A percentile compares a stretch with the other conserved stretches of the same genome.
Evolutionary conservation across 2,329 filamentous ascomycete species (phyloP).

Genomic region (Microdochium trichocladiopsis): DNA sequence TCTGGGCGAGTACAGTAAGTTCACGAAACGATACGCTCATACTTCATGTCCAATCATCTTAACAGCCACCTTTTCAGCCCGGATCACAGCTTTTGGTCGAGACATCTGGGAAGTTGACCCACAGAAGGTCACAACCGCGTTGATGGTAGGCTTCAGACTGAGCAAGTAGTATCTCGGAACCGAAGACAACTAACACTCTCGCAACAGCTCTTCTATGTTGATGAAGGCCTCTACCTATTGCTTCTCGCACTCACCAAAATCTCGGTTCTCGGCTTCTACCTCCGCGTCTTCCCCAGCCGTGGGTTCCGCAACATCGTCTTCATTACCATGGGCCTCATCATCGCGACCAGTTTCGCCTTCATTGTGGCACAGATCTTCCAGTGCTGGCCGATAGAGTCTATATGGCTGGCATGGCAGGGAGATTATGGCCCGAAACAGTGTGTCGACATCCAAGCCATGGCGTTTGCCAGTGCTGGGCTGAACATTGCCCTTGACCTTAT

Average conservation of each 20-base stretch:
- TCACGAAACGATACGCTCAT: not conserved
- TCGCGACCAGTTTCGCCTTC: conserved; percentile 16
- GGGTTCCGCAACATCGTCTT: conserved; percentile 16
- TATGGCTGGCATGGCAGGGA: conserved; percentile 25
- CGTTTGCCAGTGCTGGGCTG: conserved; percentile 18
- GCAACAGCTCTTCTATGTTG: conserved; percentile 22
- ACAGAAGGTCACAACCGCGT: conserved; percentile 16
- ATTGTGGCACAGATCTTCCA: conserved; percentile 27
- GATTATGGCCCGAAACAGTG: conserved; percentile 15
- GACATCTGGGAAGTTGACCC: conserved; percentile 27
- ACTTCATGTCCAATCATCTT: conserved; percentile 8
- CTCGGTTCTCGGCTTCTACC: conserved; percentile 22
- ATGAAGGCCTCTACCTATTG: conserved; percentile 23
- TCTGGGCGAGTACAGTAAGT: conserved; percentile 22
- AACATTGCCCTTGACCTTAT: conserved; percentile 26
- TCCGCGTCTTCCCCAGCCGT: conserved; percentile 21
- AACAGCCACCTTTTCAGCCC: not conserved
- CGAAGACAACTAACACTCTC: not conserved
- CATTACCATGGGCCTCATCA: conserved; percentile 15
- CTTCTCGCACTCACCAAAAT: conserved; percentile 21
- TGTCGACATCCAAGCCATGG: conserved; percentile 22
- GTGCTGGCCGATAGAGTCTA: conserved; percentile 21
- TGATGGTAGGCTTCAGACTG: conserved; percentile 16
- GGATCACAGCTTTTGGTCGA: conserved; percentile 21
- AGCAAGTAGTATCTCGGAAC: not conserved